These are phyloP conservation scores for Cyberlindnera euphorbiiphila DNA, from an alignment of 805 yeast genomes.

Conservation along the genomic window DNA sequence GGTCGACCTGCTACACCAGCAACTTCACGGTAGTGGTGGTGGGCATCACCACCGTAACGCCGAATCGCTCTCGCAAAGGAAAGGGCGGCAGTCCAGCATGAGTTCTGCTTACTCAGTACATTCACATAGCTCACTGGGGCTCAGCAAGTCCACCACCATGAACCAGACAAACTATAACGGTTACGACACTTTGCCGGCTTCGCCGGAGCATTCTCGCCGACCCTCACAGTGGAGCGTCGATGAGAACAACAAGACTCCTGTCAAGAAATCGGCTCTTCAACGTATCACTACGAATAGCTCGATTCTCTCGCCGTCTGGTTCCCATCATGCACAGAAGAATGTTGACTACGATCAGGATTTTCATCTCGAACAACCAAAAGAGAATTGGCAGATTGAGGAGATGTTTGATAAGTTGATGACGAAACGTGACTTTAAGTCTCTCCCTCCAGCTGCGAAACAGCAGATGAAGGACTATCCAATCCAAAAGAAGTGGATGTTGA, in stretches of 20 bases:
- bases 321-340: conserved; percentile 4
- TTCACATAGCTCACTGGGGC: conserved; percentile 26
- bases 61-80: conserved; percentile 7
- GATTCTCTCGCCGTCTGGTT: conserved; percentile 26
- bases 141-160: conserved; percentile 26
- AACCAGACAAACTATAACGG: conserved; percentile 21
- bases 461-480: conserved; percentile 73
- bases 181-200: conserved; percentile 23
- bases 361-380: conserved; percentile 60
- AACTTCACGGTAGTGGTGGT: conserved; percentile 4
- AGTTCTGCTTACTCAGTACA: conserved; percentile 24
- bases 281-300: conserved; percentile 25
- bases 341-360: conserved; percentile 14
- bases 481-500: conserved; percentile 87
- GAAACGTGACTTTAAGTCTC: conserved; percentile 67
- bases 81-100: conserved; percentile 24
- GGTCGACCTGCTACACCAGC: conserved; percentile 11
- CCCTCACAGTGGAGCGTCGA: conserved; percentile 25
- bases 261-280: conserved; percentile 20
- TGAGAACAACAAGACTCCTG: conserved; percentile 22
- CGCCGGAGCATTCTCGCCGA: conserved; percentile 28
- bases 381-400: conserved; percentile 62
- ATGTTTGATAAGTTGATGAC: conserved; percentile 80
- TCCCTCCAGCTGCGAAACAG: conserved; percentile 68
- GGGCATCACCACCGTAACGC: conserved; percentile 4